Percentiles rank a stretch among this genome's conserved stretches.
Evolutionary conservation across 1,284 basidiomycete species (phyloP).

Genomic region (Boletus subluridellus): DNA sequence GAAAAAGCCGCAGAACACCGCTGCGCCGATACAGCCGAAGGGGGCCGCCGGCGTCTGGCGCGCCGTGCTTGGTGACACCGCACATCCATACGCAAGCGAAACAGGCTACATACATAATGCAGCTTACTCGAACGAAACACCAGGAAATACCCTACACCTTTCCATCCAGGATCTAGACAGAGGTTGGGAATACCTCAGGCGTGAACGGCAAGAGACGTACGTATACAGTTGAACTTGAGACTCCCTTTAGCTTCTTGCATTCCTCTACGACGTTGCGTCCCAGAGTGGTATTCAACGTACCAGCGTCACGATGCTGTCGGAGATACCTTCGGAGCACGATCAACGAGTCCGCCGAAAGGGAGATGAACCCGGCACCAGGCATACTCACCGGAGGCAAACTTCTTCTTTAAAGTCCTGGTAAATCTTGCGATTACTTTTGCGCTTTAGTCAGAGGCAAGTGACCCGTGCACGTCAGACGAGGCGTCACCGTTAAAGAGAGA

Average conservation of each 20-base stretch:
- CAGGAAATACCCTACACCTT: conserved; percentile 17
- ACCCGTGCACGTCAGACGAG: background rate
- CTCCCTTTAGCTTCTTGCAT: conserved; percentile 62
- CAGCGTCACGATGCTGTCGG: conserved; percentile 50
- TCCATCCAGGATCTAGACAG: conserved; percentile 20
- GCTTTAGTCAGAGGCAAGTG: conserved; percentile 36
- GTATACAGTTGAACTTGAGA: conserved; percentile 34
- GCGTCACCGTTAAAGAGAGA: background rate
- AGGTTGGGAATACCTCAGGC: background rate
- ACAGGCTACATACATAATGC: background rate
- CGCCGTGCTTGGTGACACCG: background rate
- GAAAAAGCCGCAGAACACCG: background rate
- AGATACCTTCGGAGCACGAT: conserved; percentile 43
- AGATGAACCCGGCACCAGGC: background rate
- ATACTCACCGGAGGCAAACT: conserved; percentile 56
- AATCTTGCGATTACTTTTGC: conserved; percentile 72
- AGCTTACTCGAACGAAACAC: background rate
- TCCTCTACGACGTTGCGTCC: conserved; percentile 58
- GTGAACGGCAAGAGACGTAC: conserved; percentile 12
- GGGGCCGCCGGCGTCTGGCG: too few species aligned
- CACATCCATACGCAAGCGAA: background rate
- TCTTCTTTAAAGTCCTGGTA: conserved; percentile 77
- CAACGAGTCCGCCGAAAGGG: background rate
- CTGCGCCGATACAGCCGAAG: background rate
- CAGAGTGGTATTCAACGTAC: conserved; percentile 44